Evolutionary conservation across 2,329 filamentous ascomycete species (phyloP).

Genomic region (Aspergillus brasiliensis): DNA sequence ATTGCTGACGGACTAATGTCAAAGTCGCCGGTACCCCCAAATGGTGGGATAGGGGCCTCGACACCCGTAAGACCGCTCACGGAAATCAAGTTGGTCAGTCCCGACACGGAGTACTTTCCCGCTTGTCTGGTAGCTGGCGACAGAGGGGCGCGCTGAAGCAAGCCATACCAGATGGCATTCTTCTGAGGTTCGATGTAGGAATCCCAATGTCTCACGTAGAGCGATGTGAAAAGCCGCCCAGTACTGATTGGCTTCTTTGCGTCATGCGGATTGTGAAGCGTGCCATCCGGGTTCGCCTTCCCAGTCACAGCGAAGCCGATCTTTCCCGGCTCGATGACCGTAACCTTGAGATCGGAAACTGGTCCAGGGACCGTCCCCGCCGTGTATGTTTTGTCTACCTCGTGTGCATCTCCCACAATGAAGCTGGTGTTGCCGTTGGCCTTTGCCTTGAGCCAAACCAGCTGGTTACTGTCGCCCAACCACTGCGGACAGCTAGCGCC

Average conservation of each 20-base stretch:
- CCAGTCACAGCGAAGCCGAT: slow-evolving; percentile 51
- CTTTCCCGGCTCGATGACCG: slow-evolving; percentile 43
- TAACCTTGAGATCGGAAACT: slow-evolving; percentile 50
- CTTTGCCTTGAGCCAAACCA: slow-evolving; percentile 51
- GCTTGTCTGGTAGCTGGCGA: slow-evolving; percentile 40
- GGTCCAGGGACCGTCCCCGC: slow-evolving; percentile 50
- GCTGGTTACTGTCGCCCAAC: slow-evolving; percentile 45
- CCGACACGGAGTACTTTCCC: slow-evolving; percentile 43
- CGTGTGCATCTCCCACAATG: slow-evolving; percentile 45
- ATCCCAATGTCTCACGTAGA: slow-evolving; percentile 59
- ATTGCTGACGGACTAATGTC: slow-evolving; percentile 50
- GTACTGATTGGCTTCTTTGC: slow-evolving; percentile 49
- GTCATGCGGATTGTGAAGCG: slow-evolving; percentile 54
- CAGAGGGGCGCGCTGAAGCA: slow-evolving; percentile 45
- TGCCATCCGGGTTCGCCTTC: slow-evolving; percentile 50
- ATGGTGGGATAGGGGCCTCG: slow-evolving; percentile 52
- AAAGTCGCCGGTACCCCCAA: slow-evolving; percentile 50
- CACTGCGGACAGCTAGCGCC: slow-evolving; percentile 51
- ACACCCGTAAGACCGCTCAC: slow-evolving; percentile 43
- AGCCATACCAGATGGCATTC: slow-evolving; percentile 53
- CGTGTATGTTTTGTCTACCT: slow-evolving; percentile 45
- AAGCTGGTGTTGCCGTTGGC: slow-evolving; percentile 51
- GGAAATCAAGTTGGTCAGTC: slow-evolving; percentile 47
- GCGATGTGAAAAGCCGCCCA: slow-evolving; percentile 52
- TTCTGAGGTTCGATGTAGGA: slow-evolving; percentile 52